These are phyloP conservation scores for Cornus controversa DNA, from an alignment of 148 eudicot species.

Conservation along the genomic window DNA sequence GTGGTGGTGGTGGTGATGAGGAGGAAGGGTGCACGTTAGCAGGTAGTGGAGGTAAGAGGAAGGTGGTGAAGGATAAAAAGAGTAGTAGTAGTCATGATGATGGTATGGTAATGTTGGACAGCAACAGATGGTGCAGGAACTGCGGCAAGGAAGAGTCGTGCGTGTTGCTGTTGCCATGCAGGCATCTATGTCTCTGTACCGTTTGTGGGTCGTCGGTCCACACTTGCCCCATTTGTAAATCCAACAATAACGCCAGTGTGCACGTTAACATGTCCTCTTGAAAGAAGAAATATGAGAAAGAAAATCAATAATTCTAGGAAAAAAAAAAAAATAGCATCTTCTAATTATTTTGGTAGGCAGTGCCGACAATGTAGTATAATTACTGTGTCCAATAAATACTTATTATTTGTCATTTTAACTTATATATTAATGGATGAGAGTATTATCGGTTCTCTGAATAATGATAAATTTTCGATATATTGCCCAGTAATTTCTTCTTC, in stretches of 20 bases:
- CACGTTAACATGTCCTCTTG: conserved; percentile 47
- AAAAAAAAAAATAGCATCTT: not conserved
- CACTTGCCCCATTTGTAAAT: conserved; percentile 51
- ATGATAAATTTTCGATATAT: no score
- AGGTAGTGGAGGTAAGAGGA: not conserved
- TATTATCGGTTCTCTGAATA: no score
- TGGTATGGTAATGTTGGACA: not conserved
- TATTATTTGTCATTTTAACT: no score
- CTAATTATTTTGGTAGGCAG: no score
- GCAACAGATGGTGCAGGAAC: conserved; percentile 31
- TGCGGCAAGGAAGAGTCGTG: conserved; percentile 46
- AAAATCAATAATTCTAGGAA: not conserved
- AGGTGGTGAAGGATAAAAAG: no score
- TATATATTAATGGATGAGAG: no score
- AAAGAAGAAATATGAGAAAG: not conserved
- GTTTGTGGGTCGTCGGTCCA: conserved; percentile 48
- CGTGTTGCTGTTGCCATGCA: conserved; percentile 58
- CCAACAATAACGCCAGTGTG: conserved; percentile 47
- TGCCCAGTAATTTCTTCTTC: no score
- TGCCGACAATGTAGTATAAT: no score
- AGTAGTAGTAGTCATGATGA: not conserved
- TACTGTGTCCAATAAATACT: no score
- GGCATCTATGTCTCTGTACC: conserved; percentile 58
- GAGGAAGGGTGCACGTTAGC: not conserved
- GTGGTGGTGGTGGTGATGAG: not conserved